Percentiles rank a stretch among this genome's conserved stretches.
Evolutionary conservation across 306 rosid genomes (phyloP).

Genomic region (Glycine tomentella): DNA sequence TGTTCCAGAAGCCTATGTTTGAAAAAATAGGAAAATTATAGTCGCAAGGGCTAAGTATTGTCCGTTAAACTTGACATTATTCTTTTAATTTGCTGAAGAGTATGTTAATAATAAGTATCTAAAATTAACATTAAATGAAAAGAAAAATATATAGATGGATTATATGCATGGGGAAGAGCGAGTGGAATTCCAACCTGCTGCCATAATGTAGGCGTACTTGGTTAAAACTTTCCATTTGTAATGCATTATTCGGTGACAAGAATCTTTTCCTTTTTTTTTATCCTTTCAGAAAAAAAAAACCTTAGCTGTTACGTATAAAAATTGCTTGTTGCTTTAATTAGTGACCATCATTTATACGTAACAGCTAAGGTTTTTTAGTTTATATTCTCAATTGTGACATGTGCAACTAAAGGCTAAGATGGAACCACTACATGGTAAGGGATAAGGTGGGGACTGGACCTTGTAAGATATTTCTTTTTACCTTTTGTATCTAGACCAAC

Average conservation of each 20-base stretch:
- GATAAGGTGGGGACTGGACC: slow-evolving; percentile 59
- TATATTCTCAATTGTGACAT: background rate
- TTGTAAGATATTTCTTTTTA: background rate
- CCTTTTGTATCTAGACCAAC: slow-evolving; percentile 35
- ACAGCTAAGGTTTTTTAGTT: slow-evolving; percentile 9
- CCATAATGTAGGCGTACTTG: no score
- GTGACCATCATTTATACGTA: no score
- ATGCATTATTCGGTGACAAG: background rate
- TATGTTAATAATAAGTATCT: background rate
- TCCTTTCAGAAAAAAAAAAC: background rate
- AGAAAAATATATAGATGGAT: no score
- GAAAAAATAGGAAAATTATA: background rate
- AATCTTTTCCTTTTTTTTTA: background rate
- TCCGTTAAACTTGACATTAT: background rate
- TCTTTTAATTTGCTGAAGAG: background rate
- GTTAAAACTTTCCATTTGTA: no score
- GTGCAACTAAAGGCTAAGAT: slow-evolving; percentile 36
- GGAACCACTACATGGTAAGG: background rate
- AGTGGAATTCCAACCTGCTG: no score
- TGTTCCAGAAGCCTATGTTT: background rate
- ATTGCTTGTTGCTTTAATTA: no score
- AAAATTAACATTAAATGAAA: background rate
- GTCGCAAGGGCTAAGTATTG: background rate
- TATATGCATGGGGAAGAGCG: background rate
- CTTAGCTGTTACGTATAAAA: no score